phyloP scores from a whole-genome alignment of 805 yeast species.

The Cyberlindnera mycetangii region DNA sequence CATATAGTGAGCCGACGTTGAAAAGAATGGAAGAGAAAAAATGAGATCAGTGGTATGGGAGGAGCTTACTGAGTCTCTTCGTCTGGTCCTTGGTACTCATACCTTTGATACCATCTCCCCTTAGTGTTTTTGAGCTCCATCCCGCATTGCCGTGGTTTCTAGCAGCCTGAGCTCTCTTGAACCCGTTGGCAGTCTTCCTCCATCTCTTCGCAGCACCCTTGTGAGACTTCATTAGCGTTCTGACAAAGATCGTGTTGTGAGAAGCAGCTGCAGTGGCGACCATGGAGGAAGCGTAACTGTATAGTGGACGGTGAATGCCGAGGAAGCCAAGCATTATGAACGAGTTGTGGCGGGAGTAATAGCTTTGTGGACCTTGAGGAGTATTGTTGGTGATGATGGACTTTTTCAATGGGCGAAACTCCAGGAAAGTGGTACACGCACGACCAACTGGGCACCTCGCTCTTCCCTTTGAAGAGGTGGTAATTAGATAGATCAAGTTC shows the following conservation, averaged over 20 bases:
- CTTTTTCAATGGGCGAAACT: neutral
- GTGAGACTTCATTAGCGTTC: slow-evolving; percentile 65
- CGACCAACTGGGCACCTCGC: neutral
- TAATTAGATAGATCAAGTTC: neutral
- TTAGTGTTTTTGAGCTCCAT: slow-evolving; percentile 63
- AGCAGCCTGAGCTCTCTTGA: slow-evolving; percentile 68
- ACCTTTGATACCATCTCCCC: slow-evolving; percentile 57
- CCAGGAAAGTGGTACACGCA: neutral
- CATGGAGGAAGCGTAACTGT: neutral
- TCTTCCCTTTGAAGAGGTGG: too few species aligned
- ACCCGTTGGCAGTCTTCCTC: slow-evolving; percentile 68
- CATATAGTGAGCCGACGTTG: too few species aligned
- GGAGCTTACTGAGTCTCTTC: slow-evolving; percentile 53
- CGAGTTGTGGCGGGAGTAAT: neutral
- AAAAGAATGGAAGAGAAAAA: too few species aligned
- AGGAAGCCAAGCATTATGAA: slow-evolving; percentile 13
- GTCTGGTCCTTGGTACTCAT: slow-evolving; percentile 54
- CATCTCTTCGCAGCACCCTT: slow-evolving; percentile 87
- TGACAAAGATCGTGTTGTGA: slow-evolving; percentile 22
- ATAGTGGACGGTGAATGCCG: slow-evolving; percentile 7
- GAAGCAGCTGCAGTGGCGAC: slow-evolving; percentile 1
- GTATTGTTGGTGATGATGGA: neutral
- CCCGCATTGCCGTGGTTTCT: slow-evolving; percentile 93
- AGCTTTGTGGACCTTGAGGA: neutral
- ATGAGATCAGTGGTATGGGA: slow-evolving; percentile 30